Evolutionary conservation across 192 early-diverging fungal species (phyloP), one percentile per base, ranked within the genome.

Genomic region (Entomortierella chlamydospora): DNA sequence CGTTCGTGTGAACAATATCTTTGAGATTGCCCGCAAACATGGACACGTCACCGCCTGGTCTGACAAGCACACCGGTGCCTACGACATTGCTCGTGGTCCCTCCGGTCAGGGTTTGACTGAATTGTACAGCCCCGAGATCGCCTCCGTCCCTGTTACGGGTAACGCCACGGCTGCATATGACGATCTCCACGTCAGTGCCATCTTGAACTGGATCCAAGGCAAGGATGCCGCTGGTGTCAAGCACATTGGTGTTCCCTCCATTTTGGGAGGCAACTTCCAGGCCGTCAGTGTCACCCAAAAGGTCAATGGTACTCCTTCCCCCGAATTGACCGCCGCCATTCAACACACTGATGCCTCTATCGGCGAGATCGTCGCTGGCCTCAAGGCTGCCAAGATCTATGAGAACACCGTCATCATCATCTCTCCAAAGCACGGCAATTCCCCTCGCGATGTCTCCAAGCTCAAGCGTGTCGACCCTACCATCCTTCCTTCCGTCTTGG

Each of bases 21-120:
- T 60, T 25, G 39, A 60, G 22, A 60, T 60, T 45, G 58, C 58
- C 18, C 58, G 58, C 58, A 45, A 42, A 25, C 37, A 43, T 23
- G 58, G 58, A n/a, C 58, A 60, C 23, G 22, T 60, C 41, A 60
- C 58, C 6, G 58, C 58, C 11, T 60, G 58, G 58, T 60, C 58
- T 26, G 58, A 60, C 58, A 60, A 60, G 58, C 58, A 60, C 41
- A 42, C 41, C n/a, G 58, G 58, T 31, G 58, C 58, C 41, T 60
- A 60, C 18, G 58, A 60, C 26, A 60, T 60, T 28, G 58, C 41
- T 42, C 58, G 58, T 25, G 58, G 58, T 25, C 37, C 58, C 25
- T 45, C 37, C 13, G 58, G 58, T 10, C 1, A 60, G 25, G 58
- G 58, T 26, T 25, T 60, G 17, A 45, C 58, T 6, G 58, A 60